Evolutionary conservation across 331 rosid genomes (phyloP), one percentile per base, ranked within the genome.

Genomic region (Malus hybrid): DNA sequence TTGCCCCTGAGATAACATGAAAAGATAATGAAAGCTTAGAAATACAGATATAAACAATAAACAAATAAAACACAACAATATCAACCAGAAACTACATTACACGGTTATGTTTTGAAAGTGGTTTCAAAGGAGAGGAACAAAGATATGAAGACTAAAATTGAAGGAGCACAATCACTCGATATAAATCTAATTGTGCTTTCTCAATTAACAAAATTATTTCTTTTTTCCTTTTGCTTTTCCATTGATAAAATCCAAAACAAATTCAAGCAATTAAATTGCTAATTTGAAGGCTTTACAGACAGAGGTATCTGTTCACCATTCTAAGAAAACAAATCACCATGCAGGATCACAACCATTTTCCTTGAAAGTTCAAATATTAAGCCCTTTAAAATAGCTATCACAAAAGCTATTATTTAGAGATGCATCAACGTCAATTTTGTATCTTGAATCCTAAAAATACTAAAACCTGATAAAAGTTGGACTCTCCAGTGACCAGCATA

Each of bases 1-100:
- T 76, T 90, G 20, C 97, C 99, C 93, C 99, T 95, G 93, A 50
- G 76, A 80, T 64, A 73, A 80, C 50, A 33, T 29, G 42, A 50
- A 69, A 72, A 76, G 60, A 76, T 70, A 59, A 74, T 15, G 10
- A 68, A 50, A 24, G 32, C 73, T 74, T 67, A 66, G 73, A 65
- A 76, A 65, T 56, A 63, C 15, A 31, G 15, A 29, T 10, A 75
- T 28, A 42, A 24, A 15, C 2, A 77, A 56, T 66, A 18, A 4
- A 42, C 16, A 44, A 29, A 22, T 9, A 63, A 44, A 24, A 75
- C 42, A 6, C 27, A 44, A 31, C 27, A 54, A 56, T 16, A 70
- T 10, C 15, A 22, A 29, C 24, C 8, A 22, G 18, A 60, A 0
- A 71, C 59, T 1, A 44, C 15, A 73, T 54, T 16, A n/a, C 34